Evolutionary conservation across 1,284 basidiomycete genomes (phyloP).

Genomic region (Peniophora sp.): DNA sequence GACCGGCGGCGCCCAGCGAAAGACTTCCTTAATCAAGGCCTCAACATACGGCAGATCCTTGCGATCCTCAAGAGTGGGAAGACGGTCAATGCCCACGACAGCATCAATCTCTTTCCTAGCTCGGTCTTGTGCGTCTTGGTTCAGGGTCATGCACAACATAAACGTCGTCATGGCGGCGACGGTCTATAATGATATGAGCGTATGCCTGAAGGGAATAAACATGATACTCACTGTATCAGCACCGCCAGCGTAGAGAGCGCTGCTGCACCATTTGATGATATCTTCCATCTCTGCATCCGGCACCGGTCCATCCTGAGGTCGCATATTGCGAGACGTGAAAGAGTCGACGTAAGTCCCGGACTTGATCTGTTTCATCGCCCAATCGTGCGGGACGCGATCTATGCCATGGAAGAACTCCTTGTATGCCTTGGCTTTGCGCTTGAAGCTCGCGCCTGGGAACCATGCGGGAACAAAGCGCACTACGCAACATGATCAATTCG

Average conservation of each 20-base stretch:
- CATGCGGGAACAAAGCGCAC: conserved; percentile 33
- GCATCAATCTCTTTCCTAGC: conserved; percentile 50
- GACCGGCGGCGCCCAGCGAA: neutral
- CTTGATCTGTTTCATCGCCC: conserved; percentile 24
- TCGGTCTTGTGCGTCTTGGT: conserved; percentile 39
- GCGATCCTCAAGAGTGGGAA: conserved; percentile 41
- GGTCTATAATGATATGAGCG: neutral
- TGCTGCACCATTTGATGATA: conserved; percentile 24
- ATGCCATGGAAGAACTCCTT: conserved; percentile 11
- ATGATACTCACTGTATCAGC: conserved; percentile 32
- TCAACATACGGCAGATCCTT: conserved; percentile 41
- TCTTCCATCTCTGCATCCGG: conserved; percentile 21
- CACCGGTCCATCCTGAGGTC: conserved; percentile 15
- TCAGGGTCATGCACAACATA: conserved; percentile 48
- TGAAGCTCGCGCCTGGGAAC: conserved; percentile 32
- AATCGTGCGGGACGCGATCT: conserved; percentile 21
- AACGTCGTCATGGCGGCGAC: conserved; percentile 20
- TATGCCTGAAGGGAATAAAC: neutral
- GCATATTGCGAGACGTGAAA: conserved; percentile 27
- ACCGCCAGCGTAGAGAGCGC: conserved; percentile 32
- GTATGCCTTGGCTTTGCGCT: conserved; percentile 17
- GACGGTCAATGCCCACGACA: conserved; percentile 36
- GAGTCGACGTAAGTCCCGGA: conserved; percentile 24
- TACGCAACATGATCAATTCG: conserved; percentile 9
- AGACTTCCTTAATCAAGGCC: conserved; percentile 23